phyloP scores from a whole-genome alignment of 2,329 filamentous ascomycete genomes.

The Calonectria leucothoes region DNA sequence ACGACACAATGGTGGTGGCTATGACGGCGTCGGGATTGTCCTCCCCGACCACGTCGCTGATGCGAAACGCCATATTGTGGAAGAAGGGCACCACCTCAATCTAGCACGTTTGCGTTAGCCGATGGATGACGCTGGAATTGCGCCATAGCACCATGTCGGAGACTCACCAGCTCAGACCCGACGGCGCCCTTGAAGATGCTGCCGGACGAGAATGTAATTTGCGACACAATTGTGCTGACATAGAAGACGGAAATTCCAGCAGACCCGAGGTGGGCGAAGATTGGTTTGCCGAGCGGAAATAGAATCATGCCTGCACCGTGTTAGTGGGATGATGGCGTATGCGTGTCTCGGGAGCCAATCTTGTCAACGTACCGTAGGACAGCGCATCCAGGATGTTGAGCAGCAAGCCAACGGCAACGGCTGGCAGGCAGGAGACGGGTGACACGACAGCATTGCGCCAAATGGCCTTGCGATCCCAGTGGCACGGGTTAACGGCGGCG shows the following conservation, averaged over 20 bases:
- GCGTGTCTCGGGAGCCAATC: neutral
- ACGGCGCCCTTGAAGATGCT: conserved; percentile 92
- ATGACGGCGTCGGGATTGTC: conserved; percentile 87
- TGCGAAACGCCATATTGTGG: conserved; percentile 96
- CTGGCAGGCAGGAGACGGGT: conserved; percentile 80
- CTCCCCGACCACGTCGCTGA: conserved; percentile 81
- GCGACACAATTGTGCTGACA: conserved; percentile 94
- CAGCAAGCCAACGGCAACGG: conserved; percentile 87
- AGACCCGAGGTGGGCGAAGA: conserved; percentile 87
- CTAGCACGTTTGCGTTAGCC: conserved; percentile 51
- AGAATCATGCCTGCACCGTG: conserved; percentile 80
- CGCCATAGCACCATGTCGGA: neutral
- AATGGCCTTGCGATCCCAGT: conserved; percentile 77
- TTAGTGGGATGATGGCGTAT: conserved; percentile 27
- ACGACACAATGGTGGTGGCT: conserved; percentile 93
- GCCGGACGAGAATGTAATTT: conserved; percentile 87
- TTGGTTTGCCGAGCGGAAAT: conserved; percentile 87
- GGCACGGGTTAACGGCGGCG: conserved; percentile 69
- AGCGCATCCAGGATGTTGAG: conserved; percentile 95
- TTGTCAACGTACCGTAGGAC: conserved; percentile 78
- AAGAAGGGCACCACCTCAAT: conserved; percentile 99
- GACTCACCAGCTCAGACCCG: conserved; percentile 86
- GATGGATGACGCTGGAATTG: neutral
- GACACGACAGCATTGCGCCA: conserved; percentile 73
- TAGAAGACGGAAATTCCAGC: conserved; percentile 99